Evolutionary conservation across 2,329 filamentous ascomycete genomes (phyloP).

Genomic region (Fusarium subtropicale): DNA sequence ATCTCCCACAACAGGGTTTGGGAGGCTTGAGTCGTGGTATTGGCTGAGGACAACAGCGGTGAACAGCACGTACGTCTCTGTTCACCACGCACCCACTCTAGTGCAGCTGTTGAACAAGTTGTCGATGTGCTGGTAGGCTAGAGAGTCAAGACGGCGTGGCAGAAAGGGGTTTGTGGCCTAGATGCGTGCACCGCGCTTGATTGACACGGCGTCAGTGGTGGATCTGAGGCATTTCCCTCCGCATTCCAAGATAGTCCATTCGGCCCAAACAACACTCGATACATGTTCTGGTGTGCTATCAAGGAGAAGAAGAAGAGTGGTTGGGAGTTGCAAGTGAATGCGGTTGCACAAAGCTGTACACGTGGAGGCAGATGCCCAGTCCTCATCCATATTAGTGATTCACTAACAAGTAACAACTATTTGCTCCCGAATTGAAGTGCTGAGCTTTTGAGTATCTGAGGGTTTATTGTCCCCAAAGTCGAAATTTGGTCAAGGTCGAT

Average conservation of each 20-base stretch:
- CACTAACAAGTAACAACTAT: background rate
- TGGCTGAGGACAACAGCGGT: slow-evolving; percentile 43
- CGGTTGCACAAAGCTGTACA: background rate
- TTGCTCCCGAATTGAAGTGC: background rate
- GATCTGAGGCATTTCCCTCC: slow-evolving; percentile 53
- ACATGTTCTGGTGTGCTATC: slow-evolving; percentile 2
- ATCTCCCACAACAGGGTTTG: slow-evolving; percentile 43
- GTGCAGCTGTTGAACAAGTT: slow-evolving; percentile 40
- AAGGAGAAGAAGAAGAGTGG: background rate
- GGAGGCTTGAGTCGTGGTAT: slow-evolving; percentile 36
- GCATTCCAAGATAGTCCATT: slow-evolving; percentile 38
- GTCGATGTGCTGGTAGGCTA: slow-evolving; percentile 31
- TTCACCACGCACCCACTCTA: slow-evolving; percentile 34
- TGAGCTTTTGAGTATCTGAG: background rate
- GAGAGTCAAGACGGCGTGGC: slow-evolving; percentile 18
- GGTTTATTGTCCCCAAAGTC: background rate
- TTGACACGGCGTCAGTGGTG: slow-evolving; percentile 37
- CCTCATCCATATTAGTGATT: background rate
- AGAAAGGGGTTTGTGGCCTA: slow-evolving; percentile 38
- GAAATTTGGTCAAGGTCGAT: slow-evolving; percentile 11
- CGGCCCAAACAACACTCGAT: slow-evolving; percentile 17
- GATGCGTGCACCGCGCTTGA: slow-evolving; percentile 16
- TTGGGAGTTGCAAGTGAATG: background rate
- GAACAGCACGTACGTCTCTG: slow-evolving; percentile 37
- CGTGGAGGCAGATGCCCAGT: background rate